These are phyloP conservation scores for Tricholoma bakamatsutake DNA, from an alignment of 768 basidiomycete genomes.

Conservation along the genomic window DNA sequence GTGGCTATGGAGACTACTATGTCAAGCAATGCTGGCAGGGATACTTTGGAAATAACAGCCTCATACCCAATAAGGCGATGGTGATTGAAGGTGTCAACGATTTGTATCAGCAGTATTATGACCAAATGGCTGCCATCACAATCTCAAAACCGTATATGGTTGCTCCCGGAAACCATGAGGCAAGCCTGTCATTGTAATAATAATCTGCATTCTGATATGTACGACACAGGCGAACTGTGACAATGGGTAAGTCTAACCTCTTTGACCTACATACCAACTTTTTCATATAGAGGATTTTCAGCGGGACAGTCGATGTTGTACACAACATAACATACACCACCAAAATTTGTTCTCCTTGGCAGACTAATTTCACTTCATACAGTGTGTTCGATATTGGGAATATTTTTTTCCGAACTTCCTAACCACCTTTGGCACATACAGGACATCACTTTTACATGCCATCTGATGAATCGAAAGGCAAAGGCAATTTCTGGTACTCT, in stretches of 20 bases:
- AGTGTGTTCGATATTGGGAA: background rate
- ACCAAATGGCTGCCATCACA: conserved; percentile 15
- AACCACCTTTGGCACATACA: background rate
- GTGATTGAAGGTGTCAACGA: background rate
- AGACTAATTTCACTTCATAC: conserved; percentile 17
- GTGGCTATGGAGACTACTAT: too few species aligned
- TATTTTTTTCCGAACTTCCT: conserved; percentile 12
- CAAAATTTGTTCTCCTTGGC: conserved; percentile 14
- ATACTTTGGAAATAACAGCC: too few species aligned
- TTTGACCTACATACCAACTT: too few species aligned
- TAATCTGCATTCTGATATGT: too few species aligned
- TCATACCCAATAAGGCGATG: too few species aligned
- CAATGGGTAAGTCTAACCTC: conserved; percentile 4
- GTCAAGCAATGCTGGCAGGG: too few species aligned
- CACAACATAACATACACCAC: conserved; percentile 3
- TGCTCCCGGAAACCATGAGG: conserved; percentile 16
- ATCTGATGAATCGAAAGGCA: conserved; percentile 10
- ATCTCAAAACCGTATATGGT: conserved; percentile 17
- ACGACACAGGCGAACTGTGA: conserved; percentile 14
- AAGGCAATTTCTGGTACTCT: conserved; percentile 18
- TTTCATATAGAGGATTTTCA: too few species aligned
- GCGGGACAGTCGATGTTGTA: conserved; percentile 1
- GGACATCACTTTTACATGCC: too few species aligned
- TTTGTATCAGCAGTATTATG: conserved; percentile 16
- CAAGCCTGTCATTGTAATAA: too few species aligned